Base-by-base conservation (phyloP, 805 yeast species). In the Yamadazyma nakazawae region DNA sequence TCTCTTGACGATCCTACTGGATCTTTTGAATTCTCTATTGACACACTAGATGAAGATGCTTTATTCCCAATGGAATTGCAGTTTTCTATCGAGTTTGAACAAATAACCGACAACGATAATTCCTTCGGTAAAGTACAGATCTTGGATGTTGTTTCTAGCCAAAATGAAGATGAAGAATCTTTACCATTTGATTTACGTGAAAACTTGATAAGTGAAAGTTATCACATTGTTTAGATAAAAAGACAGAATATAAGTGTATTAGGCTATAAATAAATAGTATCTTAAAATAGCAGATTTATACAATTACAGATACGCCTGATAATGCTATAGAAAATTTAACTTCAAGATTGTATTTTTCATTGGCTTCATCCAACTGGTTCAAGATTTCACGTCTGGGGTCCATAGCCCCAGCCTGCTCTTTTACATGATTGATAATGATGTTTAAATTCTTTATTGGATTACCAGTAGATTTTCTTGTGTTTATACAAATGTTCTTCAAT, bases 61-160 rank as follows among this genome's bases (percentile, higher is more conserved):
- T 72, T 92, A 58, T 92, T 90, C 86, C 99, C 99, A 50, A 81
- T 92, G 74, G 82, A 82, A 57, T 78, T 90, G 34, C 67, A 74
- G 42, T 88, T 90, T 69, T 72, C 72, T 35, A 61, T 74, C 37
- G 69, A 74, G 34, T 69, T 69, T 51, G 75, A 76, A 18, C 69
- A 66, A 14, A 69, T 75, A 28, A 66, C 62, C 28, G 75, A 68
- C 45, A 54, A 59, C 31, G 75, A 70, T 42, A 52, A 53, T 26
- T 80, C 84, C 18, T 75, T 87, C 52, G 88, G 92, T 45, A 75
- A 79, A 43, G 82, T 91, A 47, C 78, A 75, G 53, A 80, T 88
- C 39, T 66, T 77, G 36, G 82, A 78, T 49, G 81, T 87, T 50
- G 78, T 79, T 21, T 36, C 45, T 3, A 42, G 40, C 16, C 38